Evolutionary conservation across 257 asterid genomes (phyloP), one percentile per base, ranked within the genome.

Genomic region (Voacanga thouarsii): DNA sequence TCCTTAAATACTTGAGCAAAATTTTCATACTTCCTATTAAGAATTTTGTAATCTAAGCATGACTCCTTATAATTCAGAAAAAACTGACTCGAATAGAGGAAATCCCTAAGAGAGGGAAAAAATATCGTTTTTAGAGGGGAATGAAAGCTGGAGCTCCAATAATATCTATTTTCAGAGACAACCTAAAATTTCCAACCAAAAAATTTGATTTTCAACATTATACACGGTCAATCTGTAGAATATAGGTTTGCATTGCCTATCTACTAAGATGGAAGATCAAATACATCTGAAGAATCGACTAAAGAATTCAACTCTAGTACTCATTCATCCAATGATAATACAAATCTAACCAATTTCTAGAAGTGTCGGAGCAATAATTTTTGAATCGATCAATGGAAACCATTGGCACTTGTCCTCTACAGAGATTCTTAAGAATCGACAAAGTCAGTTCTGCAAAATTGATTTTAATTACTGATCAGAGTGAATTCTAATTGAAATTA

Each of bases 361-460:
- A 81, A 64, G 80, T 80, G 47, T 87, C 89, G 3, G 86, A 56
- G 86, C 97, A 92, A 84, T 92, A 89, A 73, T 89, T 90, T 68
- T 89, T 83, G 89, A 89, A 94, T 60, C 91, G 89, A 84, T 88
- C 89, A 65, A 94, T 88, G 78, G 43, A 76, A 56, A 92, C 64
- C 55, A 79, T 61, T 50, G 97, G 97, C 41, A 79, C 83, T 51
- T 87, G 86, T 66, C 91, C 88, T 59, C 78, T 76, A 71, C 88
- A 81, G 66, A 94, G 80, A 86, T 89, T 92, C 68, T 83, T 84
- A 65, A 92, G 78, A 69, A 92, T 82, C 19, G 92, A 94, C 71
- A 88, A 85, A 76, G 96, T 90, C 51, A 91, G 56, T 75, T 87
- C 98, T 94, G 87, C 87, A 76, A 74, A 61, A 56, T 65, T 4